phyloP scores from a whole-genome alignment of 2,329 filamentous ascomycete species.

The Penicillium sp. region DNA sequence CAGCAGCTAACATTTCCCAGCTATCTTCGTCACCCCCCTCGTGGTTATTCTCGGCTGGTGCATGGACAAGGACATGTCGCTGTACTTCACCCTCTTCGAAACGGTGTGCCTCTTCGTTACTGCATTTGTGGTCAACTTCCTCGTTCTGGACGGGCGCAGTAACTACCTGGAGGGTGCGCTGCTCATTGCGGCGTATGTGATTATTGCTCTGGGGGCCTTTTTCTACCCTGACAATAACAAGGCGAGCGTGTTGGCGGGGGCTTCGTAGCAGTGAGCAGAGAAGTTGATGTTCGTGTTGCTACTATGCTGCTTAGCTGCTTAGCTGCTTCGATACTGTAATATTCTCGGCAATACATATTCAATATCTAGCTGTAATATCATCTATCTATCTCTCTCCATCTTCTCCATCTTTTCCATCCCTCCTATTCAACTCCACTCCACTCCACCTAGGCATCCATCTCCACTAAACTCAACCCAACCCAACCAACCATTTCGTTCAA shows the following conservation, averaged over 20 bases:
- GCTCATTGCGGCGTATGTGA: conserved; percentile 76
- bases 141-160: conserved; percentile 80
- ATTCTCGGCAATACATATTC: too few relatives aligned
- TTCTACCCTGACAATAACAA: conserved; percentile 38
- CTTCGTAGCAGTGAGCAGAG: conserved; percentile 2
- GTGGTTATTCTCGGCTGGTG: conserved; percentile 78
- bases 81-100: conserved; percentile 66
- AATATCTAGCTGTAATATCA: too few relatives aligned
- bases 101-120: conserved; percentile 78
- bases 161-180: conserved; percentile 81
- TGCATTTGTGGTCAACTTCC: conserved; percentile 82
- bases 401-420: too few relatives aligned
- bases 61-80: conserved; percentile 71
- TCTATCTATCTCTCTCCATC: too few relatives aligned
- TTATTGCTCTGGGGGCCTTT: conserved; percentile 67
- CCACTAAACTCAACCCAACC: too few relatives aligned
- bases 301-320: too few relatives aligned
- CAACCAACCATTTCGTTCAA: too few relatives aligned
- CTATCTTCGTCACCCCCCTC: conserved; percentile 76
- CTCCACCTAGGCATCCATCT: too few relatives aligned
- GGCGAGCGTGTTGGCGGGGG: conserved; percentile 34
- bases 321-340: too few relatives aligned
- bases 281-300: too few relatives aligned
- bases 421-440: too few relatives aligned
- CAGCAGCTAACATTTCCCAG: conserved; percentile 32